phyloP scores from a whole-genome alignment of 2,329 filamentous ascomycete species.

The Exophiala spinifera region DNA sequence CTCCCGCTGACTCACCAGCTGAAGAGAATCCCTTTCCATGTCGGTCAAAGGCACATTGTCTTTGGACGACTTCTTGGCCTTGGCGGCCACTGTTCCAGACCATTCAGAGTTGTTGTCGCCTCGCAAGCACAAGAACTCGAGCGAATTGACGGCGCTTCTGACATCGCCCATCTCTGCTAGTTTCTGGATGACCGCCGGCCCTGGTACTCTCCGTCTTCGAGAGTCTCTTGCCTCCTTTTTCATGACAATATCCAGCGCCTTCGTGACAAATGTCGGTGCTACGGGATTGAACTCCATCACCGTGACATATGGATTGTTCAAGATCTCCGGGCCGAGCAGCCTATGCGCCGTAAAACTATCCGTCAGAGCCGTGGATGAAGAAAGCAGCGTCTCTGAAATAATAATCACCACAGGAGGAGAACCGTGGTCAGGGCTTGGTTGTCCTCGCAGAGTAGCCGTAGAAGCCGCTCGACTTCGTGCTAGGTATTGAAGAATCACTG shows the following conservation, averaged over 20 bases:
- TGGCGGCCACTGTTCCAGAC: conserved; percentile 69
- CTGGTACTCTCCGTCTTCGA: conserved; percentile 70
- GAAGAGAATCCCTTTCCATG: conserved; percentile 74
- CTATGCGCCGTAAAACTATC: conserved; percentile 93
- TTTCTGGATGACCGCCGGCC: conserved; percentile 71
- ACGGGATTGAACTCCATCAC: conserved; percentile 92
- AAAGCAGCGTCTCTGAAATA: conserved; percentile 84
- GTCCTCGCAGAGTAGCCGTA: conserved; percentile 41
- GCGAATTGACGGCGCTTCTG: conserved; percentile 82
- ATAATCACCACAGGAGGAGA: conserved; percentile 79
- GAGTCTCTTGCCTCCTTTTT: conserved; percentile 81
- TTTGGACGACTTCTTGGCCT: conserved; percentile 56
- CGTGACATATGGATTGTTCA: conserved; percentile 73
- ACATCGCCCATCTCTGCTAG: conserved; percentile 89
- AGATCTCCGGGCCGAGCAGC: conserved; percentile 79
- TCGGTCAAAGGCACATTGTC: conserved; percentile 63
- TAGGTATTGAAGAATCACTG: conserved; percentile 71
- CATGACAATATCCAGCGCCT: conserved; percentile 77
- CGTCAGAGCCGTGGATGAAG: conserved; percentile 76
- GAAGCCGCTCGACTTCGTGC: conserved; percentile 61
- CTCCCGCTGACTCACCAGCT: conserved; percentile 81
- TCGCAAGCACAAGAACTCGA: conserved; percentile 88
- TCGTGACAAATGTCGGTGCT: conserved; percentile 78
- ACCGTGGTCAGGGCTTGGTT: conserved; percentile 37
- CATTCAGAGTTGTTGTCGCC: conserved; percentile 71